A percentile compares a stretch with the other conserved stretches of the same genome.
These are phyloP conservation scores for Malus fusca DNA, from an alignment of 306 rosid genomes.

Conservation along the genomic window DNA sequence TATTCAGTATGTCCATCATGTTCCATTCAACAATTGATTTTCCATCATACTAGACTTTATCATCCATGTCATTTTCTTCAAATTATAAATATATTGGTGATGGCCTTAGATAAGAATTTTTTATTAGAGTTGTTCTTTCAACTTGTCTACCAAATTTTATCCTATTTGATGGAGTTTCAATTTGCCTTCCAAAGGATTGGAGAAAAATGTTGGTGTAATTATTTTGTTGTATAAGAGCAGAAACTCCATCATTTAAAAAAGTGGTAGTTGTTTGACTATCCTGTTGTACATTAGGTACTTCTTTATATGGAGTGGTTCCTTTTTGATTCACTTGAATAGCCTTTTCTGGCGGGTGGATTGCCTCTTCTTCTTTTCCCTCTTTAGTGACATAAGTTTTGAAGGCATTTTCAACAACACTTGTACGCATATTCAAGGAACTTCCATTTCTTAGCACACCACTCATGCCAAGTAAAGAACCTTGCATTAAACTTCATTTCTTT, in stretches of 20 bases:
- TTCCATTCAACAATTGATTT: background rate
- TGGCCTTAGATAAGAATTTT: background rate
- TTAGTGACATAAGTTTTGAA: background rate
- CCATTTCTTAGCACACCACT: no score
- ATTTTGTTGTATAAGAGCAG: background rate
- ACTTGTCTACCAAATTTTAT: background rate
- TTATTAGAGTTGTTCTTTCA: background rate
- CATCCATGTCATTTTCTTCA: background rate
- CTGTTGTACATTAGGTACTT: background rate
- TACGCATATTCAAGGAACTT: background rate
- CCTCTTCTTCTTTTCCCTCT: background rate
- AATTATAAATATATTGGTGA: background rate
- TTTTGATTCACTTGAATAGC: background rate
- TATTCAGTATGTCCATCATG: background rate
- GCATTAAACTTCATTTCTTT: no score
- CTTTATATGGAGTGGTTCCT: background rate
- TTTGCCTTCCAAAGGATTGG: background rate
- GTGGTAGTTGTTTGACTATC: background rate
- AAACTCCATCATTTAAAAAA: background rate
- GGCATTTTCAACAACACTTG: background rate
- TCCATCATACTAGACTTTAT: background rate
- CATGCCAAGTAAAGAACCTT: no score
- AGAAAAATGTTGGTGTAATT: background rate
- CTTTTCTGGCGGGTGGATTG: background rate
- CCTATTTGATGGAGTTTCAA: no score